These are phyloP conservation scores for Pycnococcus provasolii DNA, from an alignment of 139 green algal genomes.

Conservation along the genomic window DNA sequence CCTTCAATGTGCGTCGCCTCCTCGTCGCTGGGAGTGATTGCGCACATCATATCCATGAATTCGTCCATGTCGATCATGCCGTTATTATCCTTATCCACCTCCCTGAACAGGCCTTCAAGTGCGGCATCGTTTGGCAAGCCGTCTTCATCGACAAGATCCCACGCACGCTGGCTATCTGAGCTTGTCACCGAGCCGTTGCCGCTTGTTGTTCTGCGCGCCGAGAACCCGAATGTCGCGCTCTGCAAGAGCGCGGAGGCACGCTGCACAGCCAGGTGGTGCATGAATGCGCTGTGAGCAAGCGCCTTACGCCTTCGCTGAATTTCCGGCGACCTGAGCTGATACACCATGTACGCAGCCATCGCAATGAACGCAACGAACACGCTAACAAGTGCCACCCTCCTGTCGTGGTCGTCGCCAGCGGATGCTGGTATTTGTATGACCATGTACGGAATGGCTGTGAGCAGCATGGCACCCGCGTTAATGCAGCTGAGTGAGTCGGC, in stretches of 20 bases:
- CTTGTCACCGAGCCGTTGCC: not conserved
- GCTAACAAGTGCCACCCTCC: constrained; percentile 18
- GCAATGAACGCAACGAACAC: not conserved
- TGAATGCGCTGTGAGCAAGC: no score
- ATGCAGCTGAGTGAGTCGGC: constrained; percentile 33
- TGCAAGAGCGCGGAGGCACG: not conserved
- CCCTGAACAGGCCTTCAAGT: constrained; percentile 15
- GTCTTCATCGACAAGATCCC: constrained; percentile 14
- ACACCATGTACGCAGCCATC: no score
- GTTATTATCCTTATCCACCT: constrained; percentile 41
- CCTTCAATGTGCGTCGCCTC: no score
- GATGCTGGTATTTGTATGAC: constrained; percentile 33
- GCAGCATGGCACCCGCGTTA: constrained; percentile 39
- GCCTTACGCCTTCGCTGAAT: no score
- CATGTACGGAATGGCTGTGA: constrained; percentile 31
- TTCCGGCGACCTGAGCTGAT: no score
- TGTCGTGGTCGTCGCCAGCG: constrained; percentile 25
- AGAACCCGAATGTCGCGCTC: not conserved
- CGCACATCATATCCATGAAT: not conserved
- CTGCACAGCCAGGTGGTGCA: no score
- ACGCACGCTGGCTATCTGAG: not conserved
- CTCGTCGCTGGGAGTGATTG: no score
- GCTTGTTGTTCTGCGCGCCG: no score
- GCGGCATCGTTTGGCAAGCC: no score
- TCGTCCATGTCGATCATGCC: constrained; percentile 30